Evolutionary conservation across 208 protist genomes (phyloP).

Genomic region (Leishmania mexicana): DNA sequence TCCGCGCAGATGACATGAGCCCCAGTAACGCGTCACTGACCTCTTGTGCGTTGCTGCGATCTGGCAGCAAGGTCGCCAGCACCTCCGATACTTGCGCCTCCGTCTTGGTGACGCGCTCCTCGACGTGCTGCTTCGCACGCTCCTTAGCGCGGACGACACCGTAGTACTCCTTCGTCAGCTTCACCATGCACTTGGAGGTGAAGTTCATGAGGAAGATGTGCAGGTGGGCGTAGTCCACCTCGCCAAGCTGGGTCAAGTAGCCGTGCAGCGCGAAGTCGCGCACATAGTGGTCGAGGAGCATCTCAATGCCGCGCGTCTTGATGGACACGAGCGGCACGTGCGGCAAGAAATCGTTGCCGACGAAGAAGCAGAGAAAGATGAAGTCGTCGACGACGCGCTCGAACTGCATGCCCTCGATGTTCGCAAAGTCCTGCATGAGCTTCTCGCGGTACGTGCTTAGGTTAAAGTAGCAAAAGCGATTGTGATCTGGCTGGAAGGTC

Average conservation of each 20-base stretch:
- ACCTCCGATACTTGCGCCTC: slow-evolving; percentile 40
- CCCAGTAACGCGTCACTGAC: slow-evolving; percentile 57
- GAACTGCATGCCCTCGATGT: slow-evolving; percentile 88
- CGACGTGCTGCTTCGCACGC: slow-evolving; percentile 76
- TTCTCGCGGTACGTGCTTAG: slow-evolving; percentile 70
- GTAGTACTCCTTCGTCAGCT: slow-evolving; percentile 71
- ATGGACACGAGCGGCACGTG: slow-evolving; percentile 98
- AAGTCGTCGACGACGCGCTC: slow-evolving; percentile 99
- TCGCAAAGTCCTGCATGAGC: slow-evolving; percentile 82
- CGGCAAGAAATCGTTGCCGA: slow-evolving; percentile 99
- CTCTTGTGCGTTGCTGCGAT: slow-evolving; percentile 57
- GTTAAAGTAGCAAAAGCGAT: slow-evolving; percentile 91
- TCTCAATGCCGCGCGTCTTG: slow-evolving; percentile 96
- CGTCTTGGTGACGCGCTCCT: slow-evolving; percentile 61
- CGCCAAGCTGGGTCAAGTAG: slow-evolving; percentile 86
- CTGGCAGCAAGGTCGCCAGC: slow-evolving; percentile 21
- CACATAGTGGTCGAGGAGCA: slow-evolving; percentile 92
- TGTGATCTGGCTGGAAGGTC: slow-evolving; percentile 78
- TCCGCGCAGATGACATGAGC: slow-evolving; percentile 45
- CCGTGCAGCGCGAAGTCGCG: slow-evolving; percentile 63
- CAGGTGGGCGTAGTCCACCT: slow-evolving; percentile 77
- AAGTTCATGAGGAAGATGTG: slow-evolving; percentile 72
- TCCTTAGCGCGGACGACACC: slow-evolving; percentile 59
- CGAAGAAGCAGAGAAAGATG: slow-evolving; percentile 99
- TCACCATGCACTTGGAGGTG: slow-evolving; percentile 41